phyloP scores from a whole-genome alignment of 139 green algal genomes.

The Limnomonas spitsbergensis region DNA sequence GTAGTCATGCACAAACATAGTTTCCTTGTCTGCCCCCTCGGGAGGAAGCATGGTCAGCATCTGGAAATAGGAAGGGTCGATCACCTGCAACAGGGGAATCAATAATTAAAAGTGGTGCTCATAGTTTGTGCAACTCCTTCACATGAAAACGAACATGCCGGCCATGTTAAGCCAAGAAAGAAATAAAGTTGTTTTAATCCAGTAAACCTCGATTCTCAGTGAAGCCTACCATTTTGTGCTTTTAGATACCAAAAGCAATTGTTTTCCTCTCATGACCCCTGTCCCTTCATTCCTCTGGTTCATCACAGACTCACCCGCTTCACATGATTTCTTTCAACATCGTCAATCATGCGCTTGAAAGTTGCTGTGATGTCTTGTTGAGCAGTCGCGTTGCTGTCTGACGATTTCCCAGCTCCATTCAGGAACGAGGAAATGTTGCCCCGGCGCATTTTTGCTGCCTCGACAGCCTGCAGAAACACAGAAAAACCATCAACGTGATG shows the following conservation, averaged over 20 bases:
- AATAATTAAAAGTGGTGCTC: no score
- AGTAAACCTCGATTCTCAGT: not conserved
- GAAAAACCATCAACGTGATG: no score
- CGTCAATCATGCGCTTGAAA: constrained; percentile 52
- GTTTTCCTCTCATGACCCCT: not conserved
- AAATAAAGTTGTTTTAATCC: not conserved
- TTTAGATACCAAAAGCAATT: not conserved
- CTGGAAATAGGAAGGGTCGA: constrained; percentile 48
- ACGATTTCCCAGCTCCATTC: constrained; percentile 27
- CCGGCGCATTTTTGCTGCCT: constrained; percentile 37
- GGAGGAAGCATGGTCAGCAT: constrained; percentile 45
- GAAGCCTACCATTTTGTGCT: not conserved
- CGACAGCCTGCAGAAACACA: constrained; percentile 42
- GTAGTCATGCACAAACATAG: constrained; percentile 52
- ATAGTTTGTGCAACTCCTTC: no score
- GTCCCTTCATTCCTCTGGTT: not conserved
- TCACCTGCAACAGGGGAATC: constrained; percentile 42
- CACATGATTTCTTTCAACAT: constrained; percentile 56
- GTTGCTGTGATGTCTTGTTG: constrained; percentile 27
- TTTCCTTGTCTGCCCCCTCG: constrained; percentile 18
- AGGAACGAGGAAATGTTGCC: constrained; percentile 39
- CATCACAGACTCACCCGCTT: constrained; percentile 34
- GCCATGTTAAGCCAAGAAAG: no score
- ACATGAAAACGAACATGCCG: no score
- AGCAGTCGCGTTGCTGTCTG: constrained; percentile 28